Base-by-base conservation (phyloP, 2,329 filamentous ascomycete species). In the Neonectria sp. region DNA sequence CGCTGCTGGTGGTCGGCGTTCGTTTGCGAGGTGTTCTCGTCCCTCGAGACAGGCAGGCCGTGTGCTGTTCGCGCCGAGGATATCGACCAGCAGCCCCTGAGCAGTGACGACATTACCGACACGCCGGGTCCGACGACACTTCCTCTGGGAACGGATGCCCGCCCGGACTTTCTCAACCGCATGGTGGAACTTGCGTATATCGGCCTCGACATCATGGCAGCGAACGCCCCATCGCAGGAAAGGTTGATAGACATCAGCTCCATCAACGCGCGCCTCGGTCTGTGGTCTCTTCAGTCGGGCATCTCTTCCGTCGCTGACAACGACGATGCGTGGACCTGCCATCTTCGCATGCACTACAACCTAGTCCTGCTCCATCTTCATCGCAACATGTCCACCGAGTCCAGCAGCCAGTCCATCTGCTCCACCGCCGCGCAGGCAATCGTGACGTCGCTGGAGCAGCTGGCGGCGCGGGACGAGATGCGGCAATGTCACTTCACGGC, bases 311-410 rank as follows among this genome's bases (percentile, higher is more conserved):
- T 72, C 6, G 69, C 72, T 0, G 73, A 75, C 12, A 66, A 72
- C 1, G 72, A 72, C 0, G 72, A 72, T 1, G 58, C 73, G 1
- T 68, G 68, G 68, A 72, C 70, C 0, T 74, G 72, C 6, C 73
- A 75, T 55, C 61, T 75, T 2, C 31, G 73, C 0, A 75, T 75
- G 73, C 73, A 75, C 37, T 75, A 75, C 21, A 75, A 75, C 6
- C 64, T 75, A 1, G 60, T 75, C 0, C 55, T 75, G 0, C 27
- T 75, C 0, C 73, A 75, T n/a, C 69, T 75, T 2, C 73, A 75
- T 2, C 69, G 73, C 0, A 75, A 75, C 8, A 45, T 73, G 0
- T 57, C 60, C 6, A 43, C 21, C 0, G 72, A 69, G 0, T 45
- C 67, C 0, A 72, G 71, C 21, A 75, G 73, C 4, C 69, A 67